Conservation (phyloP, 2,329 filamentous ascomycete genomes). For the Colletotrichum tropicale region DNA sequence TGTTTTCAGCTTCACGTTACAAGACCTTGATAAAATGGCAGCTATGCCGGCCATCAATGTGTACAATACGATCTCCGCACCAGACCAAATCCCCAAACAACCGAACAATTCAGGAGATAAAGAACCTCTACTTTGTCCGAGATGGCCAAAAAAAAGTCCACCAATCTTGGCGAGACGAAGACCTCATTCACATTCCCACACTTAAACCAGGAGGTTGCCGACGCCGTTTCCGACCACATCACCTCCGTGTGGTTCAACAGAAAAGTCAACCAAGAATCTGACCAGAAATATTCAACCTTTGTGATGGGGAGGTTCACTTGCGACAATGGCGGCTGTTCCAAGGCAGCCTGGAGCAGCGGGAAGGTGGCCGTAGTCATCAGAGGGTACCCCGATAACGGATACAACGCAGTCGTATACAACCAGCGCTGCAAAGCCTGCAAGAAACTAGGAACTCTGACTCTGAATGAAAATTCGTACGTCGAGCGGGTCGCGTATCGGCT, state of each 20-base stretch:
- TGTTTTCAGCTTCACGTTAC: neutral
- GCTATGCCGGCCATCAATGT: neutral
- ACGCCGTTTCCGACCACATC: too few species aligned
- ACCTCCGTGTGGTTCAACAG: too few species aligned
- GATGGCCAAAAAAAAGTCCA: too few species aligned
- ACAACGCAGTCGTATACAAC: conserved; percentile 40
- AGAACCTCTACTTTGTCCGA: too few species aligned
- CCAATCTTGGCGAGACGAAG: too few species aligned
- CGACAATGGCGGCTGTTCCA: conserved; percentile 26
- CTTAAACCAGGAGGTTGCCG: too few species aligned
- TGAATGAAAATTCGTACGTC: neutral
- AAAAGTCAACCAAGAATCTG: too few species aligned
- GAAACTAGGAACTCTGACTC: neutral
- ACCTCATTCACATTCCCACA: too few species aligned
- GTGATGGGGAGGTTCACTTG: conserved; percentile 36
- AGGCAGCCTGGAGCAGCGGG: conserved; percentile 34
- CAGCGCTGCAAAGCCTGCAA: conserved; percentile 38
- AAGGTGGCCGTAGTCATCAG: conserved; percentile 37
- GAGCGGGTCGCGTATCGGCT: neutral
- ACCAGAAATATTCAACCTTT: too few species aligned
- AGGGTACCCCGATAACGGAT: conserved; percentile 29
- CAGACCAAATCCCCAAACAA: neutral
- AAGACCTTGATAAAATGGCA: neutral
- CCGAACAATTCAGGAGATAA: too few species aligned
- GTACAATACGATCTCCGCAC: rapidly evolving